Conservation (phyloP, 768 basidiomycete genomes). For the Lentinula guzmanii region DNA sequence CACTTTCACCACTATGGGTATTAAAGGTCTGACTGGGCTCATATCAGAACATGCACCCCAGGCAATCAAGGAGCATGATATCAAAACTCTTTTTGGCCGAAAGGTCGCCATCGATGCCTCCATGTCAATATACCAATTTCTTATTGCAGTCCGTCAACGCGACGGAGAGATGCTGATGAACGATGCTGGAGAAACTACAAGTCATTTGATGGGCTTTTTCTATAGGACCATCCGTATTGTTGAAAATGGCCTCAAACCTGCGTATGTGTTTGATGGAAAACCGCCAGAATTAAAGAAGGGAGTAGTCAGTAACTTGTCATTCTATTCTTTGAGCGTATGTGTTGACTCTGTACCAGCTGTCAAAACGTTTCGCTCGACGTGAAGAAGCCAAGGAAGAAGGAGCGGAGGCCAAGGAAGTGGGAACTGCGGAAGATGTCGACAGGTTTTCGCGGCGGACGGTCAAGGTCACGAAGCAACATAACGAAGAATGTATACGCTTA, state of each 20-base stretch:
- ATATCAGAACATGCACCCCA: conserved; percentile 87
- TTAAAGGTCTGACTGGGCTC: conserved; percentile 90
- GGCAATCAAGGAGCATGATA: conserved; percentile 87
- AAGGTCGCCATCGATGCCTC: conserved; percentile 99
- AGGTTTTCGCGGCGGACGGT: conserved; percentile 86
- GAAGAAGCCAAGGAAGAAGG: conserved; percentile 93
- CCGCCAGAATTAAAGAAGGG: conserved; percentile 97
- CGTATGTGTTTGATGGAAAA: conserved; percentile 97
- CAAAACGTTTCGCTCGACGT: conserved; percentile 87
- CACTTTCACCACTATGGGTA: conserved; percentile 61
- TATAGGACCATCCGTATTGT: conserved; percentile 97
- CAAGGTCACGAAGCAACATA: conserved; percentile 92
- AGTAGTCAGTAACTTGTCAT: conserved; percentile 59
- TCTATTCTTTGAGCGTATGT: background rate
- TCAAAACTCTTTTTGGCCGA: conserved; percentile 95
- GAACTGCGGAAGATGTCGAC: conserved; percentile 91
- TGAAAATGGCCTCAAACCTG: conserved; percentile 97
- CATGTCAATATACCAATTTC: conserved; percentile 95
- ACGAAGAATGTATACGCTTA: conserved; percentile 87
- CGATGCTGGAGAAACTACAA: conserved; percentile 96
- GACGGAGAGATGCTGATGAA: conserved; percentile 97
- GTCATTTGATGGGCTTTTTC: conserved; percentile 98
- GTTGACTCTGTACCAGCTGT: conserved; percentile 50
- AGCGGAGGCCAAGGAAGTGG: conserved; percentile 95
- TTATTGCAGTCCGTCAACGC: conserved; percentile 94